Base-by-base conservation (phyloP, 306 rosid species). In the Cicer chorassanicum region DNA sequence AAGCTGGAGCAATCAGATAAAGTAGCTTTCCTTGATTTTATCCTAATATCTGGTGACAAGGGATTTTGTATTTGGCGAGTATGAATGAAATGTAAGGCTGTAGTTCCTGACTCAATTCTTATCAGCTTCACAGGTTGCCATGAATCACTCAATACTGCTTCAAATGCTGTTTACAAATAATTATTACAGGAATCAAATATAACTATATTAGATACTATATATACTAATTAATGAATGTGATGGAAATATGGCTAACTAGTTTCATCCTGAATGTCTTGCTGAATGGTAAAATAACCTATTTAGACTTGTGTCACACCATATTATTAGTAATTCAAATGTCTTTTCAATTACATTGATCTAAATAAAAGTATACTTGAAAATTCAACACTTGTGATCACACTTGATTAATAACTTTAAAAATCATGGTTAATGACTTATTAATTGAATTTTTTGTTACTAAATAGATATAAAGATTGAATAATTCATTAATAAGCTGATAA, bases 1-100 rank as follows among this genome's bases (percentile, higher is more conserved):
- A 88, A 65, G 78, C 86, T 76, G 40, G 85, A 84, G 74, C 98
- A 93, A 75, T 93, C 98, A 7, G 92, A 80, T 15, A 67, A 55
- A 55, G 88, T 87, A 53, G 98, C 92, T 73, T 74, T 77, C 76
- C 96, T 91, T 13, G 98, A 91, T 80, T 81, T 83, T 44, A 88
- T 15, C 8, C 98, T 80, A 43, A 93, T 72, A 67, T 87, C 88
- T 12, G 86, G 45, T 19, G 87, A 44, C 41, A 55, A 68, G 1
- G 92, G 92, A 42, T 88, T 87, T 79, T 80, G 92, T 70, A 81
- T 59, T 40, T 66, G 72, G 12, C 57, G 81, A n/a, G 78, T 57
- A 78, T 87, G 80, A 10, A 73, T 65, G 34, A 88, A 87, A 70
- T 86, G 93, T 41, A 91, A 51, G 49, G 76, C 71, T 81, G 88